Percentiles rank a stretch among this genome's conserved stretches.
These are phyloP conservation scores for Paramecium pentaurelia DNA, from an alignment of 73 alveolate species.

Conservation along the genomic window DNA sequence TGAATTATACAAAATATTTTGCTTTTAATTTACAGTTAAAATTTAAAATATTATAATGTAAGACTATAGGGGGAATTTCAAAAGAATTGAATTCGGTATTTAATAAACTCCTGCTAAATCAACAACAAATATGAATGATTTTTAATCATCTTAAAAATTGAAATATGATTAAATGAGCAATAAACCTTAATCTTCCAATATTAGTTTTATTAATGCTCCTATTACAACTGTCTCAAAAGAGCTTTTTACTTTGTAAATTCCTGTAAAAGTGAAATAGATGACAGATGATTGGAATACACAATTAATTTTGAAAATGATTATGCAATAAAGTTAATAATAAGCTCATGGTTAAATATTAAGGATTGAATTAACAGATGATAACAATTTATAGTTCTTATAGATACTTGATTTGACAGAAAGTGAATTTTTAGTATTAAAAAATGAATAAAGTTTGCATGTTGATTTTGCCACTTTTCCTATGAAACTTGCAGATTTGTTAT, in stretches of 20 bases:
- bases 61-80: constrained; percentile 32
- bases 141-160: constrained; percentile 47
- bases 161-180: constrained; percentile 45
- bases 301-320: constrained; percentile 38
- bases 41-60: background rate
- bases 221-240: constrained; percentile 31
- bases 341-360: constrained; percentile 47
- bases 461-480: constrained; percentile 56
- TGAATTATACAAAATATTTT: background rate
- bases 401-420: constrained; percentile 40
- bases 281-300: constrained; percentile 52
- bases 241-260: background rate
- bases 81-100: constrained; percentile 41
- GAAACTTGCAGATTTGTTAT: constrained; percentile 49
- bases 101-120: constrained; percentile 37
- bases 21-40: background rate
- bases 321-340: constrained; percentile 36
- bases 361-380: constrained; percentile 58
- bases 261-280: constrained; percentile 41
- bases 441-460: constrained; percentile 55
- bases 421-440: constrained; percentile 50
- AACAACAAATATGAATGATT: constrained; percentile 38
- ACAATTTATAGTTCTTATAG: constrained; percentile 16
- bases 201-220: background rate
- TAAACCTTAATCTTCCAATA: background rate